Conservation (phyloP, 2,329 filamentous ascomycete species). For the Sclerotinia spermophila region DNA sequence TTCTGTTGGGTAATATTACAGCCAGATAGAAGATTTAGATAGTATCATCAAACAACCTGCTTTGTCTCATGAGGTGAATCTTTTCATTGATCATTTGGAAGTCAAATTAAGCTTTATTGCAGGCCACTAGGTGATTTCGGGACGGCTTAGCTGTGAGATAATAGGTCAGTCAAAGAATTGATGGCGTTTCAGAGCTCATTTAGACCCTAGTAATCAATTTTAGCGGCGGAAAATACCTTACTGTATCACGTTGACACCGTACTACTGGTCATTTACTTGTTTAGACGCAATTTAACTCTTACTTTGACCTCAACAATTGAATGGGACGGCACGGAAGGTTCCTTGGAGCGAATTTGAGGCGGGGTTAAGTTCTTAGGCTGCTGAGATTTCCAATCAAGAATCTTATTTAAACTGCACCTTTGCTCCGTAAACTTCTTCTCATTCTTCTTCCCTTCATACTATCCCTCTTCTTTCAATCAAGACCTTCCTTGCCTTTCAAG, state of each 20-base stretch:
- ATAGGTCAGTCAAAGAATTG: neutral
- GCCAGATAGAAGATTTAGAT: neutral
- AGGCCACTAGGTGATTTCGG: too few relatives aligned
- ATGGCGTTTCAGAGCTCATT: neutral
- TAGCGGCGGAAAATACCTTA: too few relatives aligned
- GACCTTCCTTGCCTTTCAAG: neutral
- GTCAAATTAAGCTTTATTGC: neutral
- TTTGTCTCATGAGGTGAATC: neutral
- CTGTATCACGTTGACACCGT: neutral
- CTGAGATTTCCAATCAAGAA: neutral
- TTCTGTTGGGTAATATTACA: neutral
- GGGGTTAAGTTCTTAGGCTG: neutral
- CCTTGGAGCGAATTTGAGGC: neutral
- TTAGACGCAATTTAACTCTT: neutral
- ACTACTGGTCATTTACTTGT: neutral
- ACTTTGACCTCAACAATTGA: neutral
- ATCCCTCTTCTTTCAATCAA: neutral
- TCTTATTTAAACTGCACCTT: neutral
- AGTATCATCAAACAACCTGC: neutral
- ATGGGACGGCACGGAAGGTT: neutral
- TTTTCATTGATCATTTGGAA: neutral
- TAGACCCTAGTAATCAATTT: neutral
- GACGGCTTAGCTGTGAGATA: neutral
- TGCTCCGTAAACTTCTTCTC: neutral
- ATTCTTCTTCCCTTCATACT: neutral